Base-by-base conservation (phyloP, 2,329 filamentous ascomycete genomes). In the Plenodomus lindquistii region DNA sequence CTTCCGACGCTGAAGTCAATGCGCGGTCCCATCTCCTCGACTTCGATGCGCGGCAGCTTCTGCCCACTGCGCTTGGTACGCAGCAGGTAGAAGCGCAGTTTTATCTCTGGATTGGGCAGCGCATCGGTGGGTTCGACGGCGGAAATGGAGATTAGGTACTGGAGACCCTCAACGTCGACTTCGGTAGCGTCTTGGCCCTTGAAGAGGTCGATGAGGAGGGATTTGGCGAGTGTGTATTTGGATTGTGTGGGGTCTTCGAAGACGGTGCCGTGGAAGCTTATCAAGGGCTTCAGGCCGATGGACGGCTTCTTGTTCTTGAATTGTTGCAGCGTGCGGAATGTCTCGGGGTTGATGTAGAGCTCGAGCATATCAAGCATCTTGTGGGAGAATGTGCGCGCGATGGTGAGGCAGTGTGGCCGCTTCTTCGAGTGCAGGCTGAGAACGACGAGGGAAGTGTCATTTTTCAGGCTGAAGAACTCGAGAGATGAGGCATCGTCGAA, bases 381-480 rank as follows among this genome's bases (percentile, higher is more conserved):
- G 77, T 89, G 85, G 63, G 86, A 83, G 72, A 96, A 97, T 37
- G 88, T 89, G 55, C 94, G 85, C 35, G 87, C 80, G 38, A 97
- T 75, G 0, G 91, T 97, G 63, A 99, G 73, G 54, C 86, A 87
- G 74, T 99, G 91, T 4, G 92, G 92, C n/a, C 94, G 83, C 81
- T 97, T 99, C 82, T 97, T 99, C 73, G 83, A 90, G 73, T 87
- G 88, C 71, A 84, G 86, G 43, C 87, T 92, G 65, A 96, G 96
- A 59, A 94, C 82, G 59, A 97, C 81, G 40, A 97, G 79, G 38
- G 86, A 88, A 66, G 89, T 86, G 73, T 99, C 94, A 76, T 99
- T 99, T 79, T 97, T 99, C 70, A 92, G 86, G 55, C 88, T 87
- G 79, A 99, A 92, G 79, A 99, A 99, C 75, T 97, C 91, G 59